Conservation (phyloP, 2,329 filamentous ascomycete species). For the Hymenoscyphus fraxineus region DNA sequence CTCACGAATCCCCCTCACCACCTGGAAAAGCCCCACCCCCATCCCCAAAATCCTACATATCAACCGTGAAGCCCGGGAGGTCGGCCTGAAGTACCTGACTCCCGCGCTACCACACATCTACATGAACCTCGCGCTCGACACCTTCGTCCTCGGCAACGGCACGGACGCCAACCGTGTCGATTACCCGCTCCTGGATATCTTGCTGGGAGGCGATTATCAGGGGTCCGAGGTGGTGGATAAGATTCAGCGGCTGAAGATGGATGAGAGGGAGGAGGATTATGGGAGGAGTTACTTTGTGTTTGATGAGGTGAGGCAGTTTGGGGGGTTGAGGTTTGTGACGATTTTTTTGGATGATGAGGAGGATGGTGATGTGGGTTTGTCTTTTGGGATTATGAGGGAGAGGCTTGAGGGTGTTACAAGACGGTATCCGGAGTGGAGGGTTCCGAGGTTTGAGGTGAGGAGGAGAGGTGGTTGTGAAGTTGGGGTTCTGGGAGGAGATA, state of each 20-base stretch:
- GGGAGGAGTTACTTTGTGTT: conserved; percentile 20
- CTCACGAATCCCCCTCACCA: not conserved
- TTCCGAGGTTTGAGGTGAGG: not conserved
- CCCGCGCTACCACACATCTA: conserved; percentile 21
- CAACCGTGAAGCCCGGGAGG: conserved; percentile 22
- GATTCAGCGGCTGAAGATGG: conserved; percentile 19
- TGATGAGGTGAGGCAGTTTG: conserved; percentile 21
- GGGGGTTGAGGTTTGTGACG: conserved; percentile 19
- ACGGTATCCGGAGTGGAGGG: not conserved
- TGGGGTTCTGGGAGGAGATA: too few relatives aligned
- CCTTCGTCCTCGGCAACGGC: conserved; percentile 17
- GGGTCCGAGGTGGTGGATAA: conserved; percentile 20
- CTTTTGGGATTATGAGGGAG: not conserved
- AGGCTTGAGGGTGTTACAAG: not conserved
- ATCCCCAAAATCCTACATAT: conserved; percentile 21
- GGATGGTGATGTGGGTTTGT: not conserved
- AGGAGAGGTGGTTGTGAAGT: not conserved
- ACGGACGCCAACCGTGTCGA: not conserved
- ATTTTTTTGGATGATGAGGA: conserved; percentile 18
- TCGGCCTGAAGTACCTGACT: conserved; percentile 20
- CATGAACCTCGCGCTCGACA: conserved; percentile 23
- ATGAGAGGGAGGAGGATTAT: conserved; percentile 20
- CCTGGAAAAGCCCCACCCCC: conserved; percentile 14
- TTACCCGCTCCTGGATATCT: conserved; percentile 19
- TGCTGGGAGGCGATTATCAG: conserved; percentile 19